Base-by-base conservation (phyloP, 176 grass and related monocot species). In the Ampelocalamus luodianensis region DNA sequence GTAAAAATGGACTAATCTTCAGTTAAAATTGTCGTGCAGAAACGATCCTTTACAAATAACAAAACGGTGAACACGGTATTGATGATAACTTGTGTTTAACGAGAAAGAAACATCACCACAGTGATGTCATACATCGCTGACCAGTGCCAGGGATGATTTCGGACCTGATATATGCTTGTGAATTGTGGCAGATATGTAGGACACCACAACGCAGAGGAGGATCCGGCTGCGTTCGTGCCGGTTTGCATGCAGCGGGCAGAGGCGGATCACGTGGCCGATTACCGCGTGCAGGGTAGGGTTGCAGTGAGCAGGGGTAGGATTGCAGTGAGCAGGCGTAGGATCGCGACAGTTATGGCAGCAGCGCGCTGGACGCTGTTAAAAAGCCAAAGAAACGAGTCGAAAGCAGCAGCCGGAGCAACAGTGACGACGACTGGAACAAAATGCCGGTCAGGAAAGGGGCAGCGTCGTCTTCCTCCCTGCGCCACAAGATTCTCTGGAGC, bases 381-480 rank as follows among this genome's bases (percentile, higher is more conserved):
- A 22, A 22, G 46, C 46, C 39, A 51, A 58, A 38, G 23, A 12
- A 48, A 50, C 51, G 0, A 23, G 55, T 15, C 17, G 34, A 36
- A 55, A 55, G 68, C 34, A 49, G 13, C 36, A 5, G 17, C 56
- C 23, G n/a, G 76, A 62, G 55, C 22, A 62, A 18, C 56, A 62
- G 55, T 61, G 4, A 53, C 16, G 20, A 23, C 58, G 58, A 26
- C 56, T 4, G 50, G 49, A 26, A 5, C 43, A 2, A 75, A 23
- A 2, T 18, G 50, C 50, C 18, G 7, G 54, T n/a, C 54, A 56
- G 54, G 38, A 45, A 24, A 3, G 8, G 1, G 29, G 7, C 62
- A 5, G 78, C 27, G 78, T 78, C 76, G 76, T 66, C 44, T 36
- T 80, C 61, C 49, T 80, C 61, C 78, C 65, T 43, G 12, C 48